These are phyloP conservation scores for Coemansia sp. DNA, from an alignment of 192 early-diverging fungal genomes.

Conservation along the genomic window DNA sequence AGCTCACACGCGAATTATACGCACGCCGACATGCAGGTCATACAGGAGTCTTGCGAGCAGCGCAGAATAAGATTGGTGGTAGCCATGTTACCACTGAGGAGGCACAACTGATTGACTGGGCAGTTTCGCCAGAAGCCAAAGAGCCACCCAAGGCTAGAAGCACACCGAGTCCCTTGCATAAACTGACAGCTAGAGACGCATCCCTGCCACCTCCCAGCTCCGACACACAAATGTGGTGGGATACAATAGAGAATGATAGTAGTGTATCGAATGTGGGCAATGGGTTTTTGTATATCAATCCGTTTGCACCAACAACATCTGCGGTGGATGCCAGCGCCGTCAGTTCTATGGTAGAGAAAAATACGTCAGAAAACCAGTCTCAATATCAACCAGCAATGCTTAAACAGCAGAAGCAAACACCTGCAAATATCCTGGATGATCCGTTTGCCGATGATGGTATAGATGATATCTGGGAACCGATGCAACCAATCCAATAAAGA, in stretches of 20 bases:
- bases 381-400: constrained; percentile 1
- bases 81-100: constrained; percentile 1
- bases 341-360: too few relatives aligned
- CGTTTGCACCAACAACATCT: constrained; percentile 19
- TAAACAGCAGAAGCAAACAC: not conserved
- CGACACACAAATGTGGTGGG: constrained; percentile 31
- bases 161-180: not conserved
- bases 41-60: not conserved
- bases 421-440: constrained; percentile 11
- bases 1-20: constrained; percentile 38
- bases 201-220: constrained; percentile 36
- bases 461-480: constrained; percentile 29
- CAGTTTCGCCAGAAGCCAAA: not conserved
- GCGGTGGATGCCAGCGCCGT: constrained; percentile 8
- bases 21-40: constrained; percentile 9
- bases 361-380: not conserved
- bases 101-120: constrained; percentile 39
- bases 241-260: too few relatives aligned
- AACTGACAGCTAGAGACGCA: not conserved
- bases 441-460: constrained; percentile 34
- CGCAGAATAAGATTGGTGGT: not conserved
- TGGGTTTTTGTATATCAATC: too few relatives aligned
- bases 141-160: not conserved
- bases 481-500: constrained; percentile 11
- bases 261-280: too few relatives aligned